These are phyloP conservation scores for Globisporangium abappressorium DNA, from an alignment of 352 stramenopile species.

Conservation along the genomic window DNA sequence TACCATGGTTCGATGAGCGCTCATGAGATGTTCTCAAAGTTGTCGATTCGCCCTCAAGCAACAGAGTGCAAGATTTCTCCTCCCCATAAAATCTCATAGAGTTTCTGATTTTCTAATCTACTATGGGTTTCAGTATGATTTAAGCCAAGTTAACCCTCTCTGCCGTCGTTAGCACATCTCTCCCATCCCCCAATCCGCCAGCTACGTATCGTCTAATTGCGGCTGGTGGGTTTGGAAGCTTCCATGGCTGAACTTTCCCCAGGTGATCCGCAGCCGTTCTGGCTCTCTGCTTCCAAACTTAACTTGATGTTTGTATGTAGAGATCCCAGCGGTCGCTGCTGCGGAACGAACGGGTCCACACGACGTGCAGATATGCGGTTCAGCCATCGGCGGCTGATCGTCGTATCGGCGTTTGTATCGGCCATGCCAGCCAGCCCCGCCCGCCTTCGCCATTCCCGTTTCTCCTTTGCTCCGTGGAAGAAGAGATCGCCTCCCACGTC, in stretches of 20 bases:
- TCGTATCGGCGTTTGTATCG: not conserved
- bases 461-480: not conserved
- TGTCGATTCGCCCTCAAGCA: not conserved
- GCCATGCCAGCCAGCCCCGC: not conserved
- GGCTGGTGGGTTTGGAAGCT: not conserved
- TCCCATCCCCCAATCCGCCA: not conserved
- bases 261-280: not conserved
- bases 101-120: not conserved
- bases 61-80: not conserved
- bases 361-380: not conserved
- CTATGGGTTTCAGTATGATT: not conserved
- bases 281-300: not conserved
- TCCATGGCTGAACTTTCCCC: constrained; percentile 1
- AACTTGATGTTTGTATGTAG: not conserved
- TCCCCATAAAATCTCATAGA: not conserved
- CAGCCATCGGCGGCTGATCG: not conserved
- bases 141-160: not conserved
- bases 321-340: not conserved
- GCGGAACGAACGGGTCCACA: not conserved
- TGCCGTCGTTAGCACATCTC: not conserved
- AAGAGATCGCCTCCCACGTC: constrained; percentile 9
- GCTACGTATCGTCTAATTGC: not conserved
- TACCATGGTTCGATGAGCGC: too few relatives aligned
- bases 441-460: constrained; percentile 11
- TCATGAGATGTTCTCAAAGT: not conserved